Percentiles rank a stretch among this genome's conserved stretches.
Evolutionary conservation across 2,329 filamentous ascomycete species (phyloP).

Genomic region (Hymenoscyphus linearis): DNA sequence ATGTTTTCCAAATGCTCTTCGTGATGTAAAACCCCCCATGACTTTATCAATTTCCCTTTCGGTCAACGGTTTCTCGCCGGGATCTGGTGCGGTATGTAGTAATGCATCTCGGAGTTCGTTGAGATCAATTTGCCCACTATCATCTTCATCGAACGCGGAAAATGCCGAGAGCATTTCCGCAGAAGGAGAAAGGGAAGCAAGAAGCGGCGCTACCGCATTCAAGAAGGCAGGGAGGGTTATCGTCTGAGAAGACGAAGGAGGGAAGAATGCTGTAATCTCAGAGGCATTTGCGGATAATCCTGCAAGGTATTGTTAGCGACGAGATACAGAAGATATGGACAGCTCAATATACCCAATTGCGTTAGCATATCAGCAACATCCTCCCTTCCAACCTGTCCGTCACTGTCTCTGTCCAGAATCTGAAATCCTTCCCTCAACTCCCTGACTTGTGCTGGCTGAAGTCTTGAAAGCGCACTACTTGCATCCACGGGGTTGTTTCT

Average conservation of each 20-base stretch:
- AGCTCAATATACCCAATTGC: conserved; percentile 61
- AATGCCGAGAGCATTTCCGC: conserved; percentile 84
- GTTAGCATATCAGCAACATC: conserved; percentile 84
- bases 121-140: conserved; percentile 87
- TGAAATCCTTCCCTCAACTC: conserved; percentile 90
- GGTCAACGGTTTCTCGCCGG: conserved; percentile 58
- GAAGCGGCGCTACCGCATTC: conserved; percentile 69
- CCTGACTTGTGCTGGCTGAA: conserved; percentile 78
- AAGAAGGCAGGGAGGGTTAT: conserved; percentile 84
- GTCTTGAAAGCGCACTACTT: conserved; percentile 57
- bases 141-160: conserved; percentile 91
- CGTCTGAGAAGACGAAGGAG: conserved; percentile 62
- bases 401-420: conserved; percentile 84
- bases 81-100: conserved; percentile 73
- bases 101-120: conserved; percentile 77
- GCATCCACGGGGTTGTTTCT: conserved; percentile 17
- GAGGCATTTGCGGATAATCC: conserved; percentile 68
- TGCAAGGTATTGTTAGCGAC: conserved; percentile 31
- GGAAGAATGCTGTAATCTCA: conserved; percentile 78
- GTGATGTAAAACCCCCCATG: conserved; percentile 78
- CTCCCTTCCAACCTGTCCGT: conserved; percentile 74
- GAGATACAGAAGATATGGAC: not conserved
- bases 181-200: conserved; percentile 69
- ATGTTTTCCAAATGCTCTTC: conserved; percentile 72
- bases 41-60: conserved; percentile 78